These are phyloP conservation scores for Euptelea pleiosperma DNA, from an alignment of 164 flowering plant species.

Conservation along the genomic window DNA sequence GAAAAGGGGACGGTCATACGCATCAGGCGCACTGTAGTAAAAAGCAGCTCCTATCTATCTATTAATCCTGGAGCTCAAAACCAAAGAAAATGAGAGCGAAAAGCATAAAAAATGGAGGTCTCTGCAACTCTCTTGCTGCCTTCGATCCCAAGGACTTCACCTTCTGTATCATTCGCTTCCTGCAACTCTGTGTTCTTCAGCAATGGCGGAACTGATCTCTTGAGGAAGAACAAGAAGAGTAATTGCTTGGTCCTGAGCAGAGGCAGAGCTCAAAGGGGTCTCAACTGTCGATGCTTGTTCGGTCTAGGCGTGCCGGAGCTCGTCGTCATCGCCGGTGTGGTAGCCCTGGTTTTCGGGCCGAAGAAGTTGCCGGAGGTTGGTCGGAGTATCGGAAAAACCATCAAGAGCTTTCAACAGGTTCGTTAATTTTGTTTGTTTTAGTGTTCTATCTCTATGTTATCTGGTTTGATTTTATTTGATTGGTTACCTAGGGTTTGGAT, in stretches of 20 bases:
- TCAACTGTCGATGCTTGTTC: conserved; percentile 61
- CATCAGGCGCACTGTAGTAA: conserved; percentile 3
- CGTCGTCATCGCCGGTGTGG: conserved; percentile 89
- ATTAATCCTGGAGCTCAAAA: not conserved
- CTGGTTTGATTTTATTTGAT: not conserved
- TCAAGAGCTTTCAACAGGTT: conserved; percentile 96
- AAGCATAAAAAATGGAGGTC: conserved; percentile 14
- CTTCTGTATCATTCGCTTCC: conserved; percentile 36
- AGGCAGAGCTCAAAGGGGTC: conserved; percentile 33
- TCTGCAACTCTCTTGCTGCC: conserved; percentile 19
- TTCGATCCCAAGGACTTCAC: conserved; percentile 18
- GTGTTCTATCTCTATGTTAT: no score
- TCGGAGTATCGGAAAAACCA: conserved; percentile 78
- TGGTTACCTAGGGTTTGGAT: not conserved
- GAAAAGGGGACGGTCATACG: no score
- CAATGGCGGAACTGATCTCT: conserved; percentile 8
- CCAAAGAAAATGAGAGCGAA: conserved; percentile 1
- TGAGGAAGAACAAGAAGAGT: conserved; percentile 16
- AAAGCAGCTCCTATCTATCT: not conserved
- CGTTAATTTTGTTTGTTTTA: no score
- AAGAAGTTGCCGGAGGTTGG: conserved; percentile 91
- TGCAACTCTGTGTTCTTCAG: conserved; percentile 41
- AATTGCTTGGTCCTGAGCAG: conserved; percentile 18
- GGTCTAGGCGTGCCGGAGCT: conserved; percentile 95
- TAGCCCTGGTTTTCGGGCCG: conserved; percentile 84